phyloP scores from a whole-genome alignment of 2,329 filamentous ascomycete species.

The Trichoderma afroharzianum region DNA sequence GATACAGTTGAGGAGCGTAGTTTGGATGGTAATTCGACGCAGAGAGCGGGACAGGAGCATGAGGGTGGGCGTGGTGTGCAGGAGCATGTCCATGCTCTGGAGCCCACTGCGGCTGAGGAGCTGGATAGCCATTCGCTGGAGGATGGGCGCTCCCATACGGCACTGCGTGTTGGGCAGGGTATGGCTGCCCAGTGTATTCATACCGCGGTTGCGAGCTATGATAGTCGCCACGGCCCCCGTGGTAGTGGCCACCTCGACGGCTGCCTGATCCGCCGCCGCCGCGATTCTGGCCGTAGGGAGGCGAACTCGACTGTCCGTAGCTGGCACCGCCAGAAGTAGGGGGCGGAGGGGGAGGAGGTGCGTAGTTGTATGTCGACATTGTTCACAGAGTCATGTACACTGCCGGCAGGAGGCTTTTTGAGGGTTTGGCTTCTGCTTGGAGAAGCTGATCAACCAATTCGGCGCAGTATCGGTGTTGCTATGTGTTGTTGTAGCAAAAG shows the following conservation, averaged over 20 bases:
- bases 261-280: conserved; percentile 38
- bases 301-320: conserved; percentile 39
- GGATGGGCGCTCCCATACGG: conserved; percentile 35
- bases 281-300: conserved; percentile 35
- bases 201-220: conserved; percentile 41
- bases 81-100: conserved; percentile 35
- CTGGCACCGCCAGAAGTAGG: conserved; percentile 31
- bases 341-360: conserved; percentile 49
- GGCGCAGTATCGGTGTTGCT: neutral
- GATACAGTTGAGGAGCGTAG: conserved; percentile 55
- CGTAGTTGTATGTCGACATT: conserved; percentile 53
- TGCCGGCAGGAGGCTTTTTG: neutral
- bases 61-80: conserved; percentile 41
- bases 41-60: conserved; percentile 47
- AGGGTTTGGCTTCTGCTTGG: neutral
- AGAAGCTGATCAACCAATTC: neutral
- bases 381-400: neutral
- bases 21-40: conserved; percentile 56
- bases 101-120: conserved; percentile 41
- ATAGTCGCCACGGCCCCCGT: conserved; percentile 39
- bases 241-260: conserved; percentile 39
- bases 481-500: neutral
- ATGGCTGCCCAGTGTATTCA: conserved; percentile 41
- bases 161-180: conserved; percentile 30
- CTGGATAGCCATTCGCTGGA: conserved; percentile 35